Base-by-base conservation (phyloP, 2,329 filamentous ascomycete species). In the Cercospora citrullina region DNA sequence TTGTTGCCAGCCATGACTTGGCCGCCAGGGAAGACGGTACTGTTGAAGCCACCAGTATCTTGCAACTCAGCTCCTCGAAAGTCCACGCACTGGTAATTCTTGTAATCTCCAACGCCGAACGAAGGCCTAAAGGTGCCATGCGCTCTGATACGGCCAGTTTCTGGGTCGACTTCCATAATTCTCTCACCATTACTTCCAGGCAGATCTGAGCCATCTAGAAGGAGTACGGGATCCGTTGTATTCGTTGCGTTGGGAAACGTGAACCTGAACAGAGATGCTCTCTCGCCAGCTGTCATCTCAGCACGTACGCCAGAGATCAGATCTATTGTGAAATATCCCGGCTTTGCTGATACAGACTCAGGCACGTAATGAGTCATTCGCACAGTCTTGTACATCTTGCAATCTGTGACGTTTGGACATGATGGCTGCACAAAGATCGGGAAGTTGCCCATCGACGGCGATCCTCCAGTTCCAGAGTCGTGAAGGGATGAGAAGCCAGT, bases 381-480 rank as follows among this genome's bases (percentile, higher is more conserved):
- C 78, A 71, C 83, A 88, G 53, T 80, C 78, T 81, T 81, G 71
- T 90, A 81, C 63, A 92, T 60, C 12, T 66, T 33, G 39, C 71
- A 72, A 14, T 59, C 71, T 14, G 65, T 69, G 67, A 90, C 85
- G 14, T 80, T 83, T 0, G 84, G 81, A 70, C 90, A 92, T 33
- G 82, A 81, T 4, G 85, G 80, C 68, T 91, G 89, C 0, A 89
- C 83, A 69, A 92, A 92, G 1, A 92, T 81, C 0, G 90, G 88
- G 63, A 92, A 92, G 74, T 91, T 91, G 14, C 90, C 90, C 26
- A 92, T 79, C 2, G 88, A 91, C 0, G 90, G 87, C 81, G 76
- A 60, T n/a, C 71, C 71, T 55, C 74, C 83, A 23, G 83, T 84
- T 14, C 83, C 83, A 57, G 79, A 81, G 68, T 85, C 84, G 71